Evolutionary conservation across 768 basidiomycete species (phyloP).

Genomic region (Porpolomopsis calyptriformis): DNA sequence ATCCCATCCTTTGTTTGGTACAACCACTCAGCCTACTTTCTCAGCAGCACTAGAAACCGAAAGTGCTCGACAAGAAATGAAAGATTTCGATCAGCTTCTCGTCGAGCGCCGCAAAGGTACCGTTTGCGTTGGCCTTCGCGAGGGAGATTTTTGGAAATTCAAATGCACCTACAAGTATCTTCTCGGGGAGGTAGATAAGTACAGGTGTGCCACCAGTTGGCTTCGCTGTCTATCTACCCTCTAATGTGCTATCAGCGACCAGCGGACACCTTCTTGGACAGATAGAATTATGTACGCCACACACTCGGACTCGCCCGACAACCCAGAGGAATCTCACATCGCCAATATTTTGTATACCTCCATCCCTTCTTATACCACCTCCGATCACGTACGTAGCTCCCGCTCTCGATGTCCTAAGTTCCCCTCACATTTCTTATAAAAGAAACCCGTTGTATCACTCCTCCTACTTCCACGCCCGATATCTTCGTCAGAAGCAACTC

Average conservation of each 20-base stretch:
- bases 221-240: neutral
- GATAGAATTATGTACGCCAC: conserved; percentile 86
- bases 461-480: conserved; percentile 46
- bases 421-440: conserved; percentile 1
- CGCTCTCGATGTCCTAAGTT: neutral
- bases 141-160: conserved; percentile 84
- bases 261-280: conserved; percentile 83
- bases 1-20: conserved; percentile 35
- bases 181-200: conserved; percentile 73
- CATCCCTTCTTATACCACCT: conserved; percentile 74
- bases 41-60: conserved; percentile 37
- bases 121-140: conserved; percentile 62
- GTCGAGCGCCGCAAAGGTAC: conserved; percentile 52
- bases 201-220: conserved; percentile 40
- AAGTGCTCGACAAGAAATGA: conserved; percentile 45
- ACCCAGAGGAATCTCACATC: conserved; percentile 41
- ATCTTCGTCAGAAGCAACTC: conserved; percentile 15
- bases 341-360: conserved; percentile 66
- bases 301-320: conserved; percentile 49
- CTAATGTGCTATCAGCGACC: conserved; percentile 31
- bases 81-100: conserved; percentile 64
- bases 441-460: conserved; percentile 84
- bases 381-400: conserved; percentile 67
- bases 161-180: conserved; percentile 87
- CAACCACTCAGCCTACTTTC: conserved; percentile 25